phyloP scores from a whole-genome alignment of 2,329 filamentous ascomycete species.

The Colletotrichum spinosum region DNA sequence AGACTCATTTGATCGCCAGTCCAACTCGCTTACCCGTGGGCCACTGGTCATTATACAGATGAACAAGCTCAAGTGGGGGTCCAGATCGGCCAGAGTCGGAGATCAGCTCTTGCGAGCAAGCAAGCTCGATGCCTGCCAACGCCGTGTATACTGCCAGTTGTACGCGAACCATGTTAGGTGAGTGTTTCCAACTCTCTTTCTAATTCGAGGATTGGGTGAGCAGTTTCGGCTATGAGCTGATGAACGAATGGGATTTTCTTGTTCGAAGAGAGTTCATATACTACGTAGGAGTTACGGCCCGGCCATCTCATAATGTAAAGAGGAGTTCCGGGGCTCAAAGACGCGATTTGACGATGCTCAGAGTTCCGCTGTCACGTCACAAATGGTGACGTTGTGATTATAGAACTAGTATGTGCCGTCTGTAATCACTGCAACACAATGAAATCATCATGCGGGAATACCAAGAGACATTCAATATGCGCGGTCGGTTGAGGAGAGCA shows the following conservation, averaged over 20 bases:
- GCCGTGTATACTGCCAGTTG: neutral
- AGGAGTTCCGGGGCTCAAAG: too few relatives aligned
- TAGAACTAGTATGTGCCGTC: too few relatives aligned
- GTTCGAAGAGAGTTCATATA: neutral
- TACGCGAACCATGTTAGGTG: neutral
- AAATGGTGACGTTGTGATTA: neutral
- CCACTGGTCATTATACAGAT: slow-evolving; percentile 17
- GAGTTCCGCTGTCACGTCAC: too few relatives aligned
- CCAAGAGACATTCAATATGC: neutral
- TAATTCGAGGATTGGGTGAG: too few relatives aligned
- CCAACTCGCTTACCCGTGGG: neutral
- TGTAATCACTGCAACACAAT: neutral
- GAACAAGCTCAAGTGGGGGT: slow-evolving; percentile 12
- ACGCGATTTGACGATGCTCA: too few relatives aligned
- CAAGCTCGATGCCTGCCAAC: neutral
- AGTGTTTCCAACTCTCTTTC: too few relatives aligned
- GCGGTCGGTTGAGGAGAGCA: too few relatives aligned
- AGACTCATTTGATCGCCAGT: neutral
- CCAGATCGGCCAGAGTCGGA: slow-evolving; percentile 6
- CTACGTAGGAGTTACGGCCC: neutral
- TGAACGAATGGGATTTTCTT: too few relatives aligned
- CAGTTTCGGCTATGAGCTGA: too few relatives aligned
- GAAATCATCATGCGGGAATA: slow-evolving; percentile 1
- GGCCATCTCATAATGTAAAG: too few relatives aligned
- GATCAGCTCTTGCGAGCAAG: neutral